These are phyloP conservation scores for Calocybe gambosa DNA, from an alignment of 1,284 basidiomycete genomes.

Conservation along the genomic window DNA sequence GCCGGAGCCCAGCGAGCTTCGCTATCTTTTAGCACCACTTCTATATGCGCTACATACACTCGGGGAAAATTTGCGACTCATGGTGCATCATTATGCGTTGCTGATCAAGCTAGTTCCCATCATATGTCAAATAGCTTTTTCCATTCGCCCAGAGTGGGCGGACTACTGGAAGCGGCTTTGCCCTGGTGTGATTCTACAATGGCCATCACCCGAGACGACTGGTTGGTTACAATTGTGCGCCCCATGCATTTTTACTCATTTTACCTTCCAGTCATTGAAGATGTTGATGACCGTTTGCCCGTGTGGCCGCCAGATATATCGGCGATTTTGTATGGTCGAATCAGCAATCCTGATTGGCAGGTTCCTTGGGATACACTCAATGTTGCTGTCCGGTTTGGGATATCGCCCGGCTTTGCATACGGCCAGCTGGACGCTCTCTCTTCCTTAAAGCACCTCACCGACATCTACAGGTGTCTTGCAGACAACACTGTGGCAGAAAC, in stretches of 20 bases:
- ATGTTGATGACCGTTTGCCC: slow-evolving; percentile 60
- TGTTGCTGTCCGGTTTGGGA: slow-evolving; percentile 43
- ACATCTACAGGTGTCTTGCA: slow-evolving; percentile 50
- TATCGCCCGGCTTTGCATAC: slow-evolving; percentile 52
- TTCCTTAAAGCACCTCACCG: slow-evolving; percentile 43
- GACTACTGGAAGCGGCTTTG: slow-evolving; percentile 83
- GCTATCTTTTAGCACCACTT: slow-evolving; percentile 41
- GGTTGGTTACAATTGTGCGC: slow-evolving; percentile 30
- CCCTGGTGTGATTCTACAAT: slow-evolving; percentile 50
- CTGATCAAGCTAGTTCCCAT: slow-evolving; percentile 59
- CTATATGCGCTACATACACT: slow-evolving; percentile 74
- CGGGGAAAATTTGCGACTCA: slow-evolving; percentile 63
- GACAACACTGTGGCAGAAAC: slow-evolving; percentile 43
- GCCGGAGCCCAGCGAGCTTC: slow-evolving; percentile 25
- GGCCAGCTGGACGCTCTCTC: slow-evolving; percentile 52
- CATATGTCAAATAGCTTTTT: slow-evolving; percentile 60
- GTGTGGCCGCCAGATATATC: slow-evolving; percentile 66
- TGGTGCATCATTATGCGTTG: slow-evolving; percentile 44
- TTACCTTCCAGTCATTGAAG: slow-evolving; percentile 30
- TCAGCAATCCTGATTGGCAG: slow-evolving; percentile 63
- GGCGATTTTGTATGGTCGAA: slow-evolving; percentile 55
- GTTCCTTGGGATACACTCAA: slow-evolving; percentile 48
- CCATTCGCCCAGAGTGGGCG: slow-evolving; percentile 74
- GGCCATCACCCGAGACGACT: slow-evolving; percentile 44
- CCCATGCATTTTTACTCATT: slow-evolving; percentile 1